Percentiles rank a stretch among this genome's conserved stretches.
Conservation (phyloP, 2,329 filamentous ascomycete species). For the Huntiella savannae region DNA sequence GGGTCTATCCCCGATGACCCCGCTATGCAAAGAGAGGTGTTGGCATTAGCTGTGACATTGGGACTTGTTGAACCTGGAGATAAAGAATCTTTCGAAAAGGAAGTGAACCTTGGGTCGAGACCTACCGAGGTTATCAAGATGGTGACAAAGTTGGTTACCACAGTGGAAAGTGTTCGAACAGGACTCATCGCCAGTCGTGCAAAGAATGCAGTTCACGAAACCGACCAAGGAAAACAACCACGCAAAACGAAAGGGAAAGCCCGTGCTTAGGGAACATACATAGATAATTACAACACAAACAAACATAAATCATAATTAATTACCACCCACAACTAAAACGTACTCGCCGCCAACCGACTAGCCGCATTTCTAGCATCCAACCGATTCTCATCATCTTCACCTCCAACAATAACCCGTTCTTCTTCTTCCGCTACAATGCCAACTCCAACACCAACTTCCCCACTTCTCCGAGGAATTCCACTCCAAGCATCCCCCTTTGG, state of each 20-base stretch:
- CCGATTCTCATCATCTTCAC: slow-evolving; percentile 81
- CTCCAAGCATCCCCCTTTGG: slow-evolving; percentile 98
- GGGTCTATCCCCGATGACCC: too few relatives aligned
- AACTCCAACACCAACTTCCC: slow-evolving; percentile 23
- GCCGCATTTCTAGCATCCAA: slow-evolving; percentile 93
- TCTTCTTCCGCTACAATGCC: slow-evolving; percentile 17
- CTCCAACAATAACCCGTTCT: slow-evolving; percentile 32
- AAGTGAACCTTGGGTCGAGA: too few relatives aligned
- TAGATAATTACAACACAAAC: not conserved
- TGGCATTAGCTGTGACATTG: too few relatives aligned
- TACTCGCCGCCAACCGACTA: slow-evolving; percentile 81
- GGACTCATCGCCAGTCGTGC: not conserved
- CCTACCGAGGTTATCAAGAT: too few relatives aligned
- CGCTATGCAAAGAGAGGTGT: too few relatives aligned
- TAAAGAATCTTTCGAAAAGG: too few relatives aligned
- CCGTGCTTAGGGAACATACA: not conserved
- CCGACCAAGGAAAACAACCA: too few relatives aligned
- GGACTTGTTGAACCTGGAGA: too few relatives aligned
- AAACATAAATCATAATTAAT: not conserved
- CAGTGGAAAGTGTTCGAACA: too few relatives aligned
- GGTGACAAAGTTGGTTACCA: too few relatives aligned
- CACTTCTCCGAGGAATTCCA: slow-evolving; percentile 50
- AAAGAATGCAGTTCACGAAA: not conserved
- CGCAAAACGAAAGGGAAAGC: too few relatives aligned
- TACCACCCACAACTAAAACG: slow-evolving; percentile 40